A percentile compares a stretch with the other conserved stretches of the same genome.
Conservation (phyloP, 345 rosid species). For the Barbarea vulgaris region DNA sequence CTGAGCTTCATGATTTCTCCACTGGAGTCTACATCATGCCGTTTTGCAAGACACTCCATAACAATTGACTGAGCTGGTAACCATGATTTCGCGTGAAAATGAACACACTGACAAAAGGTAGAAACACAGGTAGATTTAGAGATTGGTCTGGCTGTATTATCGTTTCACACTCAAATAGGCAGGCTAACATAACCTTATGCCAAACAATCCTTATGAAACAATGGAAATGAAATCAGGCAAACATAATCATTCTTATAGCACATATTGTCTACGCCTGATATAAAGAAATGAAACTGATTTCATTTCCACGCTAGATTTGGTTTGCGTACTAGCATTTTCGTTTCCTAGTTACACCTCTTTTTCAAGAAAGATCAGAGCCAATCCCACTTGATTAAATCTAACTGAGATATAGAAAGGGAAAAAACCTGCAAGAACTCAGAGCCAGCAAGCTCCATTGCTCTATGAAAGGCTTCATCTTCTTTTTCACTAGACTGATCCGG, state of each 20-base stretch:
- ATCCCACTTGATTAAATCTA: neutral
- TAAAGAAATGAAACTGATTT: neutral
- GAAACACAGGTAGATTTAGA: constrained; percentile 15
- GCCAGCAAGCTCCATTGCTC: constrained; percentile 74
- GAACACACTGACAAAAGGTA: constrained; percentile 52
- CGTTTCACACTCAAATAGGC: neutral
- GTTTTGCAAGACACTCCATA: constrained; percentile 60
- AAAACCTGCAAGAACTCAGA: constrained; percentile 71
- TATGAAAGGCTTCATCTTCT: constrained; percentile 78
- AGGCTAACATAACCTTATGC: neutral
- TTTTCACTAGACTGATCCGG: constrained; percentile 72
- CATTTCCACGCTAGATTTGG: neutral
- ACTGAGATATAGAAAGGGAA: neutral
- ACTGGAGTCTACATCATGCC: constrained; percentile 59
- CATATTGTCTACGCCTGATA: neutral
- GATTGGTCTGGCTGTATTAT: neutral
- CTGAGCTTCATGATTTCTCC: constrained; percentile 78
- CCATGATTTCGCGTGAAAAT: constrained; percentile 76
- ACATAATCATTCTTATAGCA: neutral
- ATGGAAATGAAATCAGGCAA: neutral
- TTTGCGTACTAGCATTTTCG: neutral
- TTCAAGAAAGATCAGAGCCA: neutral
- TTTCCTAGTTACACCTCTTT: neutral
- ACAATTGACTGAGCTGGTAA: constrained; percentile 83
- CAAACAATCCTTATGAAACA: neutral